Percentiles rank a stretch among this genome's conserved stretches.
These are phyloP conservation scores for Fusarium devonianum DNA, from an alignment of 2,329 filamentous ascomycete genomes.

Conservation along the genomic window DNA sequence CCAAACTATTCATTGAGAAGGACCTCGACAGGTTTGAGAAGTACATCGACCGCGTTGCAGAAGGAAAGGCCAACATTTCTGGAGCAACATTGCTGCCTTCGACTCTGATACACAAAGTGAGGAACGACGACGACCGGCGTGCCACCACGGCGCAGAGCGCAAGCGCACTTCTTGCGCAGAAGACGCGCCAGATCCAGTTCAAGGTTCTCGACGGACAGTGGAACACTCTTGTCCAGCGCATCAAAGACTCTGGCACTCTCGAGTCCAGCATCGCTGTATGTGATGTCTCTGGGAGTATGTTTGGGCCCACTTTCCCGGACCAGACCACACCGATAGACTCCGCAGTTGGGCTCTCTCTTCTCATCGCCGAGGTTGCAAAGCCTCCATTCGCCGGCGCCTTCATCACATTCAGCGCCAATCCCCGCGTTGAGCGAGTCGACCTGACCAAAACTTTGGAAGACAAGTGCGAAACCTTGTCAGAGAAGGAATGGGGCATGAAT, in stretches of 20 bases:
- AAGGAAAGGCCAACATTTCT: conserved; percentile 59
- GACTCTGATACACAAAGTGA: conserved; percentile 49
- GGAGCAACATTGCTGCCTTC: conserved; percentile 64
- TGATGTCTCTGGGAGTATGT: conserved; percentile 65
- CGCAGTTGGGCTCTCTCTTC: conserved; percentile 62
- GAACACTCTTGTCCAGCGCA: conserved; percentile 63
- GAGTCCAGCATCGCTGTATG: conserved; percentile 63
- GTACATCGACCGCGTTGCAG: conserved; percentile 58
- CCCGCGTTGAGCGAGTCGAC: conserved; percentile 52
- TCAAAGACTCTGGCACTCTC: conserved; percentile 62
- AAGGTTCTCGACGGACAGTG: conserved; percentile 60
- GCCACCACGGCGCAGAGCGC: background rate
- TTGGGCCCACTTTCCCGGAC: conserved; percentile 48
- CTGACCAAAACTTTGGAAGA: conserved; percentile 48
- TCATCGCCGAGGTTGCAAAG: conserved; percentile 60
- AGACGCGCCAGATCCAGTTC: conserved; percentile 42
- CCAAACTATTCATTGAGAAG: conserved; percentile 56
- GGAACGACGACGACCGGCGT: background rate
- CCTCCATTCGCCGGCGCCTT: conserved; percentile 62
- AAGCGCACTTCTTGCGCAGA: conserved; percentile 39
- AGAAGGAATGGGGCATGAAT: conserved; percentile 49
- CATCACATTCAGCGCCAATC: conserved; percentile 59
- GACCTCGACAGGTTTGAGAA: conserved; percentile 57
- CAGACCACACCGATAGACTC: conserved; percentile 59
- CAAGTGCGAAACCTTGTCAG: conserved; percentile 48